Base-by-base conservation (phyloP, 768 basidiomycete genomes). In the Lentinula guzmanii region DNA sequence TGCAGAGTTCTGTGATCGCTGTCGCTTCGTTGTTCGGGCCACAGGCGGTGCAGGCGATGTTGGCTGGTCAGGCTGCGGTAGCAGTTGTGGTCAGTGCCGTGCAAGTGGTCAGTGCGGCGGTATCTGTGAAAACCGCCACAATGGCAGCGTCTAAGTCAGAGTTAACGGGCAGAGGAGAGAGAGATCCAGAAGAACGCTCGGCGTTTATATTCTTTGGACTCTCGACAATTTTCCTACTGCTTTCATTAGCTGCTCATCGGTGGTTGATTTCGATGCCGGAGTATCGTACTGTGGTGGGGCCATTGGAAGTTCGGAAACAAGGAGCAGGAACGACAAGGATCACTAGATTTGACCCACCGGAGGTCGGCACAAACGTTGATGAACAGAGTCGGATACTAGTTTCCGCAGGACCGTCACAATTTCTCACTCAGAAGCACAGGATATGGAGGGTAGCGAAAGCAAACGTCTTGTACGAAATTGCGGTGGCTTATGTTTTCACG, bases 11-110 rank as follows among this genome's bases (percentile, higher is more conserved):
- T 10, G 79, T 89, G 46, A 82, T 91, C 34, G 91, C 89, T 0
- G 81, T 91, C n/a, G 91, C 92, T 2, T 86, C 91, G 0, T 74
- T 93, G 4, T 90, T 93, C 65, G 94, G 93, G 0, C 81, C 85
- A 2, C 71, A 79, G 6, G 86, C 86, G 11, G 81, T 95, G 56
- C 89, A 94, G 70, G 77, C 84, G 28, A 77, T 90, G 70, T 83
- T 95, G 79, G 85, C 91, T 2, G 93, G 92, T 10, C 91, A 95
- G 72, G 93, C 90, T 0, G 91, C 89, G 0, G 84, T 94, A 1
- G 94, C 87, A 0, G 90, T 95, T 11, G 86, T 84, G 1, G 86
- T 95, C 63, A 92, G 91, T 57, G 75, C 78, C 1, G 86, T 93
- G 11, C 58, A 63, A 35, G 71, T 93, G 7, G 63, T 86, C 37